These are phyloP conservation scores for Penicillium sumatraense DNA, from an alignment of 2,329 filamentous ascomycete species.

Conservation along the genomic window DNA sequence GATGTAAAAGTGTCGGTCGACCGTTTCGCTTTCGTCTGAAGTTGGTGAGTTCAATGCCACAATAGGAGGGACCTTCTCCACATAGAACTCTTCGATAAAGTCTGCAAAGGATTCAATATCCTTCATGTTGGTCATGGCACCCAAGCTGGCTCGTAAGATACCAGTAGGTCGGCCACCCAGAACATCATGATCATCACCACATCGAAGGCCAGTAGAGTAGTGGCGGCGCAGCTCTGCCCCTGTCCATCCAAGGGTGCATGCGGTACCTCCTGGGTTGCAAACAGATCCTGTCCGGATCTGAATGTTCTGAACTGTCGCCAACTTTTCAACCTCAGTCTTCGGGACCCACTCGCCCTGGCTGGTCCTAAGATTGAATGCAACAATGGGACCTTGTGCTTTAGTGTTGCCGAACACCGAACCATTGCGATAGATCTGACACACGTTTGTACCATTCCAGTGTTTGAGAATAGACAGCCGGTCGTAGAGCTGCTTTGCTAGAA, in stretches of 20 bases:
- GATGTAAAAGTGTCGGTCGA: slow-evolving; percentile 54
- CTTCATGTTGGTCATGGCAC: slow-evolving; percentile 80
- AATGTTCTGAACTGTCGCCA: slow-evolving; percentile 76
- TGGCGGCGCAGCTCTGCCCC: slow-evolving; percentile 84
- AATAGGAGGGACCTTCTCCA: slow-evolving; percentile 38
- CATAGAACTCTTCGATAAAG: slow-evolving; percentile 74
- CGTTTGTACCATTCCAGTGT: slow-evolving; percentile 70
- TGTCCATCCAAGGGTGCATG: slow-evolving; percentile 71
- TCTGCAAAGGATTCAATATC: slow-evolving; percentile 75
- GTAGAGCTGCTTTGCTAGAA: slow-evolving; percentile 65
- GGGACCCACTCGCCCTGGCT: slow-evolving; percentile 74
- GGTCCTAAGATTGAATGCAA: slow-evolving; percentile 82
- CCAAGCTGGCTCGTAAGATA: slow-evolving; percentile 81
- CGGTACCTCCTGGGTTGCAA: slow-evolving; percentile 89
- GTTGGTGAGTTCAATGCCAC: slow-evolving; percentile 23
- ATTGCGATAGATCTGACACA: slow-evolving; percentile 69
- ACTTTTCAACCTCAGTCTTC: slow-evolving; percentile 83
- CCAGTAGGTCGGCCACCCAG: slow-evolving; percentile 86
- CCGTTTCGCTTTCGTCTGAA: slow-evolving; percentile 12
- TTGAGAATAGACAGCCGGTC: slow-evolving; percentile 61
- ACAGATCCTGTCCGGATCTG: slow-evolving; percentile 86
- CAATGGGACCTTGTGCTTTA: slow-evolving; percentile 68
- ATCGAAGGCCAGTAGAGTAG: slow-evolving; percentile 82
- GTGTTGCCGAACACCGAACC: slow-evolving; percentile 47
- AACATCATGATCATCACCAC: slow-evolving; percentile 80